Base-by-base conservation (phyloP, 163 green algal species). In the Scenedesmus sp. region DNA sequence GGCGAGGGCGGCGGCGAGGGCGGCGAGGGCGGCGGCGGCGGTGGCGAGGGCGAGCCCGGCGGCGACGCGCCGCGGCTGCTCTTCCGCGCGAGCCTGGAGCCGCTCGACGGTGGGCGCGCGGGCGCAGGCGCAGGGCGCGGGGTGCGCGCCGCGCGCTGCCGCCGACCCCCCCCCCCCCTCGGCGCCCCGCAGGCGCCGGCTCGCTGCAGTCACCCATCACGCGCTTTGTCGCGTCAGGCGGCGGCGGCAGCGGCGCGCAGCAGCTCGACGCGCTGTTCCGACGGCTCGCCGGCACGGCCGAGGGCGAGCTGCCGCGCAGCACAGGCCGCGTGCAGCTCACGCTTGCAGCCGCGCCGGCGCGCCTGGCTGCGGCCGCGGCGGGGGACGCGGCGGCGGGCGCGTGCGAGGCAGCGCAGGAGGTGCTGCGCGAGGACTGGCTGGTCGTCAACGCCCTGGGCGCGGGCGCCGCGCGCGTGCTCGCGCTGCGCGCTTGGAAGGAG, bases 191-290 rank as follows among this genome's bases (percentile, higher is more conserved):
- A 76, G 73, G 65, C 10, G 60, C 48, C 13, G 42, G 60, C 36
- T 26, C 56, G 18, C 74, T 83, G 17, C 77, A 85, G 69, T n/a
- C 51, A 33, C 75, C 81, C 5, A 79, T 92, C 9, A 71, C 77
- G 11, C 45, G 58, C 0, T 85, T 80, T 70, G 63, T 88, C 9
- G 50, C 63, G 29, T 60, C 53, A 7, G 70, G 70, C 11, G 77
- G 75, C 28, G 75, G 62, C 26, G 64, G 70, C 47, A 81, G 63
- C 31, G 73, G 80, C 17, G 36, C 47, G 48, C 69, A 73, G 50
- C 64, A 83, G 44, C 42, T 78, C 3, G 81, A 73, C 11, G 69
- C 64, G n/a, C 85, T 91, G n/a, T 84, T 80, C 57, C 62, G 60
- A 20, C 66, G 83, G 20, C 78, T 91, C 47, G 75, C 63, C 3